Percentiles rank a stretch among this genome's conserved stretches.
Conservation (phyloP, 768 basidiomycete genomes). For the Leccinum uliginosum region DNA sequence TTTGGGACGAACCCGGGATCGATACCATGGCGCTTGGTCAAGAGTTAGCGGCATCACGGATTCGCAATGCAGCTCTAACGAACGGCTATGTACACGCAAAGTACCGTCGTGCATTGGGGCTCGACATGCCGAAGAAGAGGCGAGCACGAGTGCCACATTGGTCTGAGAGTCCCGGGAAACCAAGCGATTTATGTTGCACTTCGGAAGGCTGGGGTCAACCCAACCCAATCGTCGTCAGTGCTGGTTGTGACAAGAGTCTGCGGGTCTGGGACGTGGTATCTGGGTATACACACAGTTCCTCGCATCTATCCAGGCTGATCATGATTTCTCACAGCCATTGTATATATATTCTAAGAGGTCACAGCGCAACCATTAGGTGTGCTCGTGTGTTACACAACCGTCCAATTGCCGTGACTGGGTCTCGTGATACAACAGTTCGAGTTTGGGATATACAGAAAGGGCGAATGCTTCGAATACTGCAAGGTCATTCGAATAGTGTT, state of each 20-base stretch:
- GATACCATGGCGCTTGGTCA: slow-evolving; percentile 7
- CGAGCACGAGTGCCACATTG: slow-evolving; percentile 16
- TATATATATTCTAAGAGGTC: slow-evolving; percentile 76
- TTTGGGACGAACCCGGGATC: slow-evolving; percentile 26
- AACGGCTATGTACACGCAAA: slow-evolving; percentile 26
- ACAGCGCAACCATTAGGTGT: slow-evolving; percentile 88
- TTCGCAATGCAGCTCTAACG: slow-evolving; percentile 7
- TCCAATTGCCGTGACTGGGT: slow-evolving; percentile 87
- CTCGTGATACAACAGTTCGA: slow-evolving; percentile 78
- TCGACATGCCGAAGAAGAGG: slow-evolving; percentile 29
- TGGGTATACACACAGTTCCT: slow-evolving; percentile 48
- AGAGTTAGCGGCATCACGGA: neutral
- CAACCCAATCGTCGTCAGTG: slow-evolving; percentile 78
- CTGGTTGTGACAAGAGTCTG: slow-evolving; percentile 90
- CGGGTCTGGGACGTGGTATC: slow-evolving; percentile 88
- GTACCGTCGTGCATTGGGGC: slow-evolving; percentile 50
- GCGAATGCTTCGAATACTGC: slow-evolving; percentile 54
- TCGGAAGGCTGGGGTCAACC: slow-evolving; percentile 90
- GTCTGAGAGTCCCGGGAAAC: slow-evolving; percentile 28
- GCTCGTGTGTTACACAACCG: slow-evolving; percentile 82
- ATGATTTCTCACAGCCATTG: slow-evolving; percentile 42
- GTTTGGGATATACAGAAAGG: slow-evolving; percentile 95
- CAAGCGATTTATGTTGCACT: slow-evolving; percentile 55
- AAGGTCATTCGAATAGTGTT: slow-evolving; percentile 79
- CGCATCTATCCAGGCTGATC: slow-evolving; percentile 4